Conservation (phyloP, 176 grass and related monocot species). For the Musa itinerans region DNA sequence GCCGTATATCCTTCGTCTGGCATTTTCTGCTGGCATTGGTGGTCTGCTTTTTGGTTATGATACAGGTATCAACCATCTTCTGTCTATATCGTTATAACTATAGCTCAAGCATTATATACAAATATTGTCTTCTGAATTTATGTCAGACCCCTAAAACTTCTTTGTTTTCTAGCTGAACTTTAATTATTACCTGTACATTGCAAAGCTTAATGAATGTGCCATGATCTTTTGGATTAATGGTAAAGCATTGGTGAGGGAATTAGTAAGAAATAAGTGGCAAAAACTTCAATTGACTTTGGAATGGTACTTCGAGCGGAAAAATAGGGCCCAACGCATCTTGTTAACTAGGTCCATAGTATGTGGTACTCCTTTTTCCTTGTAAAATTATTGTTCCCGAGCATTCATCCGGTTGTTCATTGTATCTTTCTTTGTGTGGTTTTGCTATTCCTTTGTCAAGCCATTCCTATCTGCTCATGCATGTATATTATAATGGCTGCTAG, state of each 20-base stretch:
- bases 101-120: neutral
- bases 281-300: neutral
- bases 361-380: neutral
- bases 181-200: neutral
- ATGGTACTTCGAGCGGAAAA: neutral
- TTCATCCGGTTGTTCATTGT: neutral
- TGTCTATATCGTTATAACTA: too few species aligned
- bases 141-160: neutral
- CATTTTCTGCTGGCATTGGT: slow-evolving; percentile 80
- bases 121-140: neutral
- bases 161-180: neutral
- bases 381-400: neutral
- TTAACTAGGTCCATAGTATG: too few species aligned
- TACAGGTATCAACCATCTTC: slow-evolving; percentile 44
- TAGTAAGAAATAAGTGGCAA: neutral
- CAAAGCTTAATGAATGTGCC: neutral
- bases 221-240: neutral
- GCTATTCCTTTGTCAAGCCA: neutral
- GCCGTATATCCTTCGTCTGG: slow-evolving; percentile 83
- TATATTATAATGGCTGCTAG: too few species aligned
- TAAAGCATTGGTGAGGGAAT: neutral
- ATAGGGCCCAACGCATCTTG: too few species aligned
- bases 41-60: slow-evolving; percentile 97
- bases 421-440: neutral
- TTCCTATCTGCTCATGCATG: neutral